phyloP scores from a whole-genome alignment of 768 basidiomycete genomes.

The Lactarius psammicola region DNA sequence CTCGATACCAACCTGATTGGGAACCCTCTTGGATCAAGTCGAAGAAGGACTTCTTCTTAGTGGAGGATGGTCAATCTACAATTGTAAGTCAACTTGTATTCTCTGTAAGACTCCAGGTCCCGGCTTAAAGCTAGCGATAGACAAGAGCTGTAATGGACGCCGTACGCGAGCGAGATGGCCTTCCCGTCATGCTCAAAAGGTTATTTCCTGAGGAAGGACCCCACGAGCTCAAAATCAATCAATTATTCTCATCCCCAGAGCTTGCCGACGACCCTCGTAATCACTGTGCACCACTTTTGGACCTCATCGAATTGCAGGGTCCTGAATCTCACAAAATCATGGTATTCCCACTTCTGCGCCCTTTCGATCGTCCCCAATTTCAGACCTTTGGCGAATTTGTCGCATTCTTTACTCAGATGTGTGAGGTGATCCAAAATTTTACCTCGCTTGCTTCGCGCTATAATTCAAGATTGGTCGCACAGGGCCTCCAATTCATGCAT shows the following conservation, averaged over 20 bases:
- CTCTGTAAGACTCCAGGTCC: too few species aligned
- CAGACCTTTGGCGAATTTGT: conserved; percentile 40
- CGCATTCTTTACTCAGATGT: conserved; percentile 36
- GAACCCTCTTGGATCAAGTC: conserved; percentile 16
- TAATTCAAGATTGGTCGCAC: neutral
- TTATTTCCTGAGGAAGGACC: conserved; percentile 12
- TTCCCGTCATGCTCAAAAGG: conserved; percentile 22
- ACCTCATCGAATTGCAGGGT: conserved; percentile 28
- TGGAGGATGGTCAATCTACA: conserved; percentile 20
- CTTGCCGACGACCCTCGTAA: conserved; percentile 33
- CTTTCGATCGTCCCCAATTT: conserved; percentile 34
- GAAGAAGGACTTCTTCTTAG: conserved; percentile 11
- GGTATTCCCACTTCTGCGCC: conserved; percentile 39
- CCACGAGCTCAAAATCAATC: conserved; percentile 17
- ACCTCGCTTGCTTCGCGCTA: neutral
- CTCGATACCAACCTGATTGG: conserved; percentile 22
- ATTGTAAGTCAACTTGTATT: conserved; percentile 14
- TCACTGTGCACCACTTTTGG: conserved; percentile 33
- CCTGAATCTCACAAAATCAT: conserved; percentile 27
- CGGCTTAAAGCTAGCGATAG: conserved; percentile 2
- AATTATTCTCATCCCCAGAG: conserved; percentile 20
- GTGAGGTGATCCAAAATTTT: conserved; percentile 35
- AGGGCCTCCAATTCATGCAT: conserved; percentile 34
- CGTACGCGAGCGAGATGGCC: conserved; percentile 4
- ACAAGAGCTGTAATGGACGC: conserved; percentile 25